These are phyloP conservation scores for Priceomyces melissophilus DNA, from an alignment of 805 yeast genomes.

Conservation along the genomic window DNA sequence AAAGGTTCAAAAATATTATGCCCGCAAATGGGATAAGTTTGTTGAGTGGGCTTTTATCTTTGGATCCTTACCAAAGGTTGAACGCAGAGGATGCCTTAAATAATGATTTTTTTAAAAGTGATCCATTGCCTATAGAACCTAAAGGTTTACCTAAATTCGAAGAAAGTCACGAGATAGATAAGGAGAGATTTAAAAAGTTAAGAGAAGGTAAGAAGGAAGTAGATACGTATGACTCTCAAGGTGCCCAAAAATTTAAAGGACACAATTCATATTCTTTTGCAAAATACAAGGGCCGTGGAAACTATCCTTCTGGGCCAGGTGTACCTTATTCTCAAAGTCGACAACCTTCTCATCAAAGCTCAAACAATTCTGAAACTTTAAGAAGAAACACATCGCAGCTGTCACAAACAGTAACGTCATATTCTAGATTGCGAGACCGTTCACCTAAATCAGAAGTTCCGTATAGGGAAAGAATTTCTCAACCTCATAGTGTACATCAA, in stretches of 20 bases:
- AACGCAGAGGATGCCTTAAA: slow-evolving; percentile 78
- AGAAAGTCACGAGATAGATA: slow-evolving; percentile 88
- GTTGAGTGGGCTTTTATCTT: slow-evolving; percentile 55
- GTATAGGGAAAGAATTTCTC: too few relatives aligned
- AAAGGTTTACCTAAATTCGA: slow-evolving; percentile 63
- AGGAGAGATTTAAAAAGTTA: slow-evolving; percentile 52
- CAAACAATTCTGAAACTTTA: neutral
- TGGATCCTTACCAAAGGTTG: slow-evolving; percentile 70
- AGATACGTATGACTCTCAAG: neutral
- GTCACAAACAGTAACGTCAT: neutral
- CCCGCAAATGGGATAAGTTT: slow-evolving; percentile 51
- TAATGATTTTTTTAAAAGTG: slow-evolving; percentile 63
- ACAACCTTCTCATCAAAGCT: neutral
- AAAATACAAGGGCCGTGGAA: too few relatives aligned
- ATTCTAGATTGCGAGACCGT: slow-evolving; percentile 6
- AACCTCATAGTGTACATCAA: too few relatives aligned
- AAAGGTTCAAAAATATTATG: slow-evolving; percentile 44
- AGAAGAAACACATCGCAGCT: neutral
- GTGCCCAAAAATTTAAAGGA: neutral
- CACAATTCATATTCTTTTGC: neutral
- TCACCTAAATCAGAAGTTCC: slow-evolving; percentile 2
- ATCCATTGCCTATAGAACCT: slow-evolving; percentile 61
- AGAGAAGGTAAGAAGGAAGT: slow-evolving; percentile 11
- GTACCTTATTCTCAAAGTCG: too few relatives aligned
- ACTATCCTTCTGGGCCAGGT: too few relatives aligned